A percentile compares a stretch with the other conserved stretches of the same genome.
phyloP scores from a whole-genome alignment of 129 eudicot genomes.

The Saposhnikovia divaricata region DNA sequence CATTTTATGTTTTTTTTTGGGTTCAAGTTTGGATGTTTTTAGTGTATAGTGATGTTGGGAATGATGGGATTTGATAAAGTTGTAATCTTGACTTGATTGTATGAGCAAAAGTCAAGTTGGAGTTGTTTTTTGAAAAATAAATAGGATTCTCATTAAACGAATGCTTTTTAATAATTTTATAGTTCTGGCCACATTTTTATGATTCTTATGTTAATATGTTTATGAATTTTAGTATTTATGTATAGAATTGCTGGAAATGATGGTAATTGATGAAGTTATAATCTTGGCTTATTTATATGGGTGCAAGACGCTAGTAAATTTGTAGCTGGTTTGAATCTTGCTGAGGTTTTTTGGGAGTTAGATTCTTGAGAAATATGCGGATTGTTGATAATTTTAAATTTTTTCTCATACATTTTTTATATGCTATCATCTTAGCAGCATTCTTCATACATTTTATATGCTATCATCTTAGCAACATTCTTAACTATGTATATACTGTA shows the following conservation, averaged over 20 bases:
- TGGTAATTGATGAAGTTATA: neutral
- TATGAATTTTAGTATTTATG: neutral
- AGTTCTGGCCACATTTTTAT: neutral
- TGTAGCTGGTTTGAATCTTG: no score
- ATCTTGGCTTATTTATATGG: neutral
- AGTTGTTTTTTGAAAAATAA: neutral
- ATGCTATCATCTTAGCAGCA: neutral
- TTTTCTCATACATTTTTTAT: neutral
- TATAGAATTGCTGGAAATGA: neutral
- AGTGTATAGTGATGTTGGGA: neutral
- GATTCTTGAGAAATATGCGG: neutral
- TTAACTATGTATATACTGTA: neutral
- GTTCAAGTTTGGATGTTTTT: neutral
- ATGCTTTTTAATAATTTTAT: no score
- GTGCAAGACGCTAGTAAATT: neutral
- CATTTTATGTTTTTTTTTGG: neutral
- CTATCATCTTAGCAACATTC: neutral
- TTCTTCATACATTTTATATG: neutral
- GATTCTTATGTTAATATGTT: neutral
- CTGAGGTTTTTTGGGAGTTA: neutral
- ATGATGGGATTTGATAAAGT: neutral
- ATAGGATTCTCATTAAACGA: no score
- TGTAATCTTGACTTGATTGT: neutral
- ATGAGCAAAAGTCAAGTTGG: neutral
- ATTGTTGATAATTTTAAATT: neutral